phyloP scores from a whole-genome alignment of 169 alveolate species.

The Plasmodium vivax region DNA sequence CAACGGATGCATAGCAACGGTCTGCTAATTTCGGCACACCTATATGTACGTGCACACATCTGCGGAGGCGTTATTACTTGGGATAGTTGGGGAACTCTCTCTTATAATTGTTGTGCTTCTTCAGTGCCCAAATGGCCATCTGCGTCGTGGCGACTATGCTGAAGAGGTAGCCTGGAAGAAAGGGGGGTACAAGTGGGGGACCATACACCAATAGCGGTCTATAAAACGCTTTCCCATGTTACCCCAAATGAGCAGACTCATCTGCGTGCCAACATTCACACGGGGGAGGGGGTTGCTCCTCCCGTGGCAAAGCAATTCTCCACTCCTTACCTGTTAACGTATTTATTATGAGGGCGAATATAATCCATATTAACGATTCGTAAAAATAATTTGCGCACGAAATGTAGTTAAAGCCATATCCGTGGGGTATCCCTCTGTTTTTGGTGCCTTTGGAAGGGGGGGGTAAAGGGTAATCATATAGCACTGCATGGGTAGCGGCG shows the following conservation, averaged over 20 bases:
- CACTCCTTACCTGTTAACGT: conserved; percentile 82
- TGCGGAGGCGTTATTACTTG: conserved; percentile 74
- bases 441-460: conserved; percentile 87
- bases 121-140: conserved; percentile 94
- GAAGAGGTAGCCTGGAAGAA: conserved; percentile 77
- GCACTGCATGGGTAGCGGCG: background rate
- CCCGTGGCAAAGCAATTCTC: background rate
- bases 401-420: conserved; percentile 96
- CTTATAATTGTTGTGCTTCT: conserved; percentile 92
- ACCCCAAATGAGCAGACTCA: background rate
- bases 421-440: conserved; percentile 94
- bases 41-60: background rate
- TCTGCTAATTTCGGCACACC: background rate
- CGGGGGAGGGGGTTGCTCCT: background rate
- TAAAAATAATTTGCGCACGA: conserved; percentile 98
- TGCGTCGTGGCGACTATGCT: conserved; percentile 84
- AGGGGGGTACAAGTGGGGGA: background rate
- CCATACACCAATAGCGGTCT: background rate
- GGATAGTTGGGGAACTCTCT: conserved; percentile 91
- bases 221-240: background rate
- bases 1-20: background rate
- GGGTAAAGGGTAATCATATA: background rate
- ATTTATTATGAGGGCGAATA: conserved; percentile 88
- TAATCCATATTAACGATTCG: conserved; percentile 96
- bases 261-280: background rate